These are phyloP conservation scores for Nicotiana obtusifolia DNA, from an alignment of 257 asterid species.

Conservation along the genomic window DNA sequence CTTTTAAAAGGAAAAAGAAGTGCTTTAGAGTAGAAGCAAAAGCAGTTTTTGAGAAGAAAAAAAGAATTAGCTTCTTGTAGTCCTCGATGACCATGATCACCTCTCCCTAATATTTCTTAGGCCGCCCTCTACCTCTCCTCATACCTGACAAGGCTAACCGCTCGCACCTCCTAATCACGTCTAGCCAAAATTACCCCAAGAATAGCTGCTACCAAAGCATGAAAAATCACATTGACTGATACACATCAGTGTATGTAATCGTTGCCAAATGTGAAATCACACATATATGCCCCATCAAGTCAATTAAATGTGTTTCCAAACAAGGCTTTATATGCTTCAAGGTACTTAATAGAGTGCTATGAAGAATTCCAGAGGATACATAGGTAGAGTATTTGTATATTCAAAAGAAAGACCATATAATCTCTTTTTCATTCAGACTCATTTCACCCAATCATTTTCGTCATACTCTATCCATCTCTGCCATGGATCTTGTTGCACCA, in stretches of 20 bases:
- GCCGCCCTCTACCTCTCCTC: too few species aligned
- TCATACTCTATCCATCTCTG: not conserved
- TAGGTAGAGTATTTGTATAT: not conserved
- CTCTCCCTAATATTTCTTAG: too few species aligned
- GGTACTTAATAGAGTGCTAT: not conserved
- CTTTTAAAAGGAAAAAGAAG: too few species aligned
- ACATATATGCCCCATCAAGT: not conserved
- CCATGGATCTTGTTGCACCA: not conserved
- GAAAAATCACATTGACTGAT: not conserved
- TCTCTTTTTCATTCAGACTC: not conserved
- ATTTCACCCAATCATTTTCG: not conserved
- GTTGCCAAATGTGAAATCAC: not conserved
- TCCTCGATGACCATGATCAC: too few species aligned
- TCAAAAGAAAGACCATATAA: not conserved
- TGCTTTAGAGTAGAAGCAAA: too few species aligned
- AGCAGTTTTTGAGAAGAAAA: too few species aligned
- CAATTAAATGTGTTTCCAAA: not conserved
- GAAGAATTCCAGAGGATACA: not conserved
- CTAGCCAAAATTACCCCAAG: not conserved
- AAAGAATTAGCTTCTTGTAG: too few species aligned
- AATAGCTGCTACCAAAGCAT: not conserved
- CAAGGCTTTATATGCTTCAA: not conserved
- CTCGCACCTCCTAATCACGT: not conserved
- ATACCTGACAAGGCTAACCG: too few species aligned
- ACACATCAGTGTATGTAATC: not conserved